Base-by-base conservation (phyloP, 345 rosid species). In the Corymbia maculata region DNA sequence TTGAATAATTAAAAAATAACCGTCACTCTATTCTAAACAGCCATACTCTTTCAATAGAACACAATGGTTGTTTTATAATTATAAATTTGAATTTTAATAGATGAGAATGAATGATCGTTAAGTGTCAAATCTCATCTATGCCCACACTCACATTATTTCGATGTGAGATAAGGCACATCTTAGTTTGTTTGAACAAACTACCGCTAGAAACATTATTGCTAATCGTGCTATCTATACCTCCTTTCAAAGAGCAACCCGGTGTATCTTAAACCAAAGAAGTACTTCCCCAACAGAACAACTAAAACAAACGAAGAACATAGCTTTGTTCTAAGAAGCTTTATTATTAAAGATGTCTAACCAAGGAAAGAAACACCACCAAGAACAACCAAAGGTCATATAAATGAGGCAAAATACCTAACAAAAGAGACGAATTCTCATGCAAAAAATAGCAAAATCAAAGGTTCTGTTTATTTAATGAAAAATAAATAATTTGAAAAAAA, bases 381-480 rank as follows among this genome's bases (percentile, higher is more conserved):
- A 70, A 36, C 47, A 11, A 36, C 47, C 47, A 70, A 36, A 70
- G 80, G 26, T 36, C 26, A 36, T 32, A 17, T 17, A 36, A 42
- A 36, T 47, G 7, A 17, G 80, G 7, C 5, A 6, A 70, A 70
- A 36, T 61, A 61, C 68, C 68, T 61, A 61, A 61, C 7, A 5
- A 61, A 61, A 61, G 32, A 61, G 30, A 26, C 8, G 13, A 12
- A 26, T 26, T 28, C 26, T 61, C 16, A 0, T 59, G 30, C 0
- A 2, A 24, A 59, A 59, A 13, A 11, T 26, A 59, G 3, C 8
- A 59, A 6, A 26, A 59, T 26, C 6, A n/a, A 59, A 59, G 26
- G 6, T 26, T 21, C 1, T 0, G 1, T 21, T 22, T 55, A 1
- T 55, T 55, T 55, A 2, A 9, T 0, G 0, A 8, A 55, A 55